Conservation (phyloP, 345 rosid genomes). For the Acer campestre region DNA sequence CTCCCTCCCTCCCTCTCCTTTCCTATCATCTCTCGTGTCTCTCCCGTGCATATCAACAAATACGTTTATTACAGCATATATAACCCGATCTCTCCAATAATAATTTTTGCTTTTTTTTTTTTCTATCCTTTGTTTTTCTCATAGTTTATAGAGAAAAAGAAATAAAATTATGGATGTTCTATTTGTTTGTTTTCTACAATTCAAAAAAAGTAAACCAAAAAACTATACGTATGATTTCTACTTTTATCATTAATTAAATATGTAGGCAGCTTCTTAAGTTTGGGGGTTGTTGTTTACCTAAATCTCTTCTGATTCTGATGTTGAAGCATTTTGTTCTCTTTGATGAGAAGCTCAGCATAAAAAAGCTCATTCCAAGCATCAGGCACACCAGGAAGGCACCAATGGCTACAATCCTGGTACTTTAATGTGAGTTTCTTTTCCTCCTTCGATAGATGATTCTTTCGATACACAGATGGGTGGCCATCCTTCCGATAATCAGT, state of each 20-base stretch:
- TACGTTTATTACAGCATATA: background rate
- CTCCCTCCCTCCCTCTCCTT: background rate
- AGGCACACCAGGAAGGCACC: slow-evolving; percentile 99
- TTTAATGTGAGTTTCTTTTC: slow-evolving; percentile 58
- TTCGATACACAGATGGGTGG: slow-evolving; percentile 86
- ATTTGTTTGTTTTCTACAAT: slow-evolving; percentile 22
- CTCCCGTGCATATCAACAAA: background rate
- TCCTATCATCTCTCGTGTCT: background rate
- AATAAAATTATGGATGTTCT: slow-evolving; percentile 13
- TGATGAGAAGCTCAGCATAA: slow-evolving; percentile 69
- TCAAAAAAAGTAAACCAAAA: slow-evolving; percentile 7
- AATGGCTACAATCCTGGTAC: slow-evolving; percentile 97
- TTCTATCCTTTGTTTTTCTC: background rate
- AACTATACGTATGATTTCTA: slow-evolving; percentile 22
- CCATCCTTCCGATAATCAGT: slow-evolving; percentile 92
- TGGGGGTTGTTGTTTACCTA: slow-evolving; percentile 27
- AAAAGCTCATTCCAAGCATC: slow-evolving; percentile 93
- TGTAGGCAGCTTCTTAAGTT: background rate
- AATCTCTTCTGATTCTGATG: slow-evolving; percentile 33
- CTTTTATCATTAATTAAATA: background rate
- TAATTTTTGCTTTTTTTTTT: background rate
- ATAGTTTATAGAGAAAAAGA: slow-evolving; percentile 6
- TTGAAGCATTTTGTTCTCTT: slow-evolving; percentile 45
- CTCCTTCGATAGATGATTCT: slow-evolving; percentile 39
- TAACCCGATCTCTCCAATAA: background rate